Conservation (phyloP, 345 rosid genomes). For the Brassica napus region DNA sequence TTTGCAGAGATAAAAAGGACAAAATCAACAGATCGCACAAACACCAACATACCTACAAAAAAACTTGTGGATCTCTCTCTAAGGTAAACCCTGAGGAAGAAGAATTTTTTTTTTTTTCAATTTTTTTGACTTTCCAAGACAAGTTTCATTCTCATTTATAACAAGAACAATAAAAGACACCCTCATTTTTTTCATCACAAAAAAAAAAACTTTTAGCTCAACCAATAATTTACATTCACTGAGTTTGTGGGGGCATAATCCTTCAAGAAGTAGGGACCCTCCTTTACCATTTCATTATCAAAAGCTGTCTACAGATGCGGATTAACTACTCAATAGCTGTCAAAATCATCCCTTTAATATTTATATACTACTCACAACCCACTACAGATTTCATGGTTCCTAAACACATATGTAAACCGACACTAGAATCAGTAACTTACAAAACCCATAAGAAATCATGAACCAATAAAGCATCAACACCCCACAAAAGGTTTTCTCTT, state of each 20-base stretch:
- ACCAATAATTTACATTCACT: slow-evolving; percentile 39
- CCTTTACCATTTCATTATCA: slow-evolving; percentile 4
- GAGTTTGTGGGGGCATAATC: slow-evolving; percentile 30
- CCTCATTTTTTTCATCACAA: slow-evolving; percentile 5
- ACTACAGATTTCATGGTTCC: background rate
- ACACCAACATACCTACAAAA: slow-evolving; percentile 26
- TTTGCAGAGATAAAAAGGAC: slow-evolving; percentile 17
- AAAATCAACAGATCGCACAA: slow-evolving; percentile 6
- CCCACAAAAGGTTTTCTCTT: background rate
- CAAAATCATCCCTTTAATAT: background rate
- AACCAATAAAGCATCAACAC: background rate
- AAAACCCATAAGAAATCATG: slow-evolving; percentile 14
- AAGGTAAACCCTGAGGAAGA: slow-evolving; percentile 14
- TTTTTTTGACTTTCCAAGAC: background rate
- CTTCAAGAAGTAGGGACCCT: slow-evolving; percentile 35
- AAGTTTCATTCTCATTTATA: slow-evolving; percentile 22
- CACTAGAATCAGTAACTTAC: background rate
- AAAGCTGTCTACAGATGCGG: slow-evolving; percentile 6
- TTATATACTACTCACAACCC: slow-evolving; percentile 4
- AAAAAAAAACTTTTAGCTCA: slow-evolving; percentile 5
- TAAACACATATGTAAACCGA: background rate
- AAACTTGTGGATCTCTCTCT: slow-evolving; percentile 14
- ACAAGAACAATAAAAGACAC: slow-evolving; percentile 15
- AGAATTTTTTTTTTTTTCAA: background rate
- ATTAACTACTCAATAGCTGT: slow-evolving; percentile 5